phyloP scores from a whole-genome alignment of 169 alveolate genomes.

The Eimeria maxima region DNA sequence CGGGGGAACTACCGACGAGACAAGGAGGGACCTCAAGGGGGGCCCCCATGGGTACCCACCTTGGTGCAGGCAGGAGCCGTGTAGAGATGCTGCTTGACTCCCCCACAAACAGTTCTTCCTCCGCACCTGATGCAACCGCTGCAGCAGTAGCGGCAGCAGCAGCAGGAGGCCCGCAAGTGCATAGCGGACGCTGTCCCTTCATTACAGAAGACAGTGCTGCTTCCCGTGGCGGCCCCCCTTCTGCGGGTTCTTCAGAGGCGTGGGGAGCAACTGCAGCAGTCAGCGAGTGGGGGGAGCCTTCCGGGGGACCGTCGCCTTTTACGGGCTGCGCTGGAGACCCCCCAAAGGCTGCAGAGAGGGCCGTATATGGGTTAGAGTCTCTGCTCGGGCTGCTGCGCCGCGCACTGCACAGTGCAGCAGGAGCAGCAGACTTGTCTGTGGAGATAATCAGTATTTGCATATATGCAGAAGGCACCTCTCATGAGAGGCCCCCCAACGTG shows the following conservation, averaged over 20 bases:
- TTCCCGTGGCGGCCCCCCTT: not conserved
- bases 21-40: not conserved
- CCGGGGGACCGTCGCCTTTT: not conserved
- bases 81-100: not conserved
- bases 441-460: not conserved
- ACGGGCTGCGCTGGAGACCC: not conserved
- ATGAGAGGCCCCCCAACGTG: not conserved
- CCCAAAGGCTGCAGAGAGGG: not conserved
- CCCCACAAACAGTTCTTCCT: not conserved
- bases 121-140: not conserved
- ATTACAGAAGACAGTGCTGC: not conserved
- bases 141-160: constrained; percentile 41
- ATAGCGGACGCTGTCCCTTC: not conserved
- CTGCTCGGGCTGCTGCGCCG: constrained; percentile 47
- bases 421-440: constrained; percentile 34
- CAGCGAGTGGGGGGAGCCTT: constrained; percentile 31
- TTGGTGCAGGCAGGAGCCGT: not conserved
- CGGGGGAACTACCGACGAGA: not conserved
- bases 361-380: constrained; percentile 42
- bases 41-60: not conserved
- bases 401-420: constrained; percentile 64
- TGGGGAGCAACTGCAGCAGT: not conserved
- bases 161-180: not conserved
- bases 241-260: not conserved
- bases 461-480: constrained; percentile 18